Conservation (phyloP, 805 yeast species). For the Candida vaughaniae region DNA sequence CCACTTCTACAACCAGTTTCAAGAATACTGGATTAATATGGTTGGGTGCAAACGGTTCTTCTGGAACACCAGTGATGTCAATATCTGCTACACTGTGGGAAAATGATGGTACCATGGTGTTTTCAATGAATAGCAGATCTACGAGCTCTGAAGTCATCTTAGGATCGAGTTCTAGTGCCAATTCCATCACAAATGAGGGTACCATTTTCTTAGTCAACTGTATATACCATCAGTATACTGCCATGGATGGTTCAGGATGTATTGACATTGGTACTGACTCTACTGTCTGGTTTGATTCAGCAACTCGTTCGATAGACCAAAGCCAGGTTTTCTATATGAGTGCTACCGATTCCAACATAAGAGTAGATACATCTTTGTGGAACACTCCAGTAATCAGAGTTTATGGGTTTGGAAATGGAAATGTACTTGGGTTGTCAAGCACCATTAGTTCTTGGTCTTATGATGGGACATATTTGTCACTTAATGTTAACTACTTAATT, state of each 20-base stretch:
- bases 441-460: neutral
- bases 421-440: slow-evolving; percentile 15
- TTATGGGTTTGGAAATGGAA: slow-evolving; percentile 24
- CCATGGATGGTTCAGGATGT: slow-evolving; percentile 22
- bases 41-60: slow-evolving; percentile 13
- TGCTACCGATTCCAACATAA: slow-evolving; percentile 15
- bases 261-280: slow-evolving; percentile 13
- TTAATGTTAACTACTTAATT: neutral
- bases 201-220: slow-evolving; percentile 24
- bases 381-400: slow-evolving; percentile 16
- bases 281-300: slow-evolving; percentile 10
- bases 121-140: slow-evolving; percentile 11
- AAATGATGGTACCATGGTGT: slow-evolving; percentile 15
- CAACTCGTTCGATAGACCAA: slow-evolving; percentile 5
- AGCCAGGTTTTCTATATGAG: slow-evolving; percentile 20
- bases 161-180: slow-evolving; percentile 12
- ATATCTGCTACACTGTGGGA: slow-evolving; percentile 12
- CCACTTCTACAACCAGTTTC: slow-evolving; percentile 10
- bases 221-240: slow-evolving; percentile 15
- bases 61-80: slow-evolving; percentile 13
- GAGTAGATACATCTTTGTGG: slow-evolving; percentile 18
- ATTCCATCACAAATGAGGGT: slow-evolving; percentile 19
- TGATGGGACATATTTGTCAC: neutral
- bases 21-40: slow-evolving; percentile 17
- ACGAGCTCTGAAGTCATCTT: slow-evolving; percentile 13